phyloP scores from a whole-genome alignment of 1,284 basidiomycete species.

The Ganoderma multipileum region DNA sequence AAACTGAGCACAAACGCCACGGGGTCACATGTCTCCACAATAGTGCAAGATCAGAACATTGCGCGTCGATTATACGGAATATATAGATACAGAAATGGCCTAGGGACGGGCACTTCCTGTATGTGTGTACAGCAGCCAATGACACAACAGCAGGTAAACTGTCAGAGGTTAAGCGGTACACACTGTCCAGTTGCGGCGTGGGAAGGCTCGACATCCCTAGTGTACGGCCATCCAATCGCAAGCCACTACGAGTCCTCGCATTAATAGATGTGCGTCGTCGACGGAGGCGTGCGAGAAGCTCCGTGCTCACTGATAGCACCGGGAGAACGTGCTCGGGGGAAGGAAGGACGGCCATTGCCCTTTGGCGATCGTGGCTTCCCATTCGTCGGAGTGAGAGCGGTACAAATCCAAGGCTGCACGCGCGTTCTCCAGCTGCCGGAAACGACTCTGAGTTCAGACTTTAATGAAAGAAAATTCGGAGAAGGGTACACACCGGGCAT shows the following conservation, averaged over 20 bases:
- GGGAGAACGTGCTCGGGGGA: slow-evolving; percentile 79
- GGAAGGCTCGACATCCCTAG: slow-evolving; percentile 12
- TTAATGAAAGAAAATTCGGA: neutral
- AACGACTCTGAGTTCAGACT: slow-evolving; percentile 15
- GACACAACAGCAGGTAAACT: slow-evolving; percentile 3
- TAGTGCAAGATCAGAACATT: neutral
- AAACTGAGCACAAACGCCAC: slow-evolving; percentile 16
- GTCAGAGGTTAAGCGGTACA: neutral
- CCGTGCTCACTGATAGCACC: slow-evolving; percentile 66
- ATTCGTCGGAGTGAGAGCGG: slow-evolving; percentile 67
- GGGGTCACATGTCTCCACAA: slow-evolving; percentile 1
- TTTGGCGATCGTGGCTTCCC: slow-evolving; percentile 66
- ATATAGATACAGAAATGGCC: slow-evolving; percentile 25
- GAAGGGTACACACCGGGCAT: slow-evolving; percentile 62
- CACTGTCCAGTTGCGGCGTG: neutral
- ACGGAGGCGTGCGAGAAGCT: slow-evolving; percentile 14
- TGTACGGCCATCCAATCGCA: slow-evolving; percentile 12
- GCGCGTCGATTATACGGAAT: slow-evolving; percentile 13
- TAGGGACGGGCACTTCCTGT: slow-evolving; percentile 4
- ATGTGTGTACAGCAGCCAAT: slow-evolving; percentile 11
- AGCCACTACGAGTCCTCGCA: slow-evolving; percentile 2
- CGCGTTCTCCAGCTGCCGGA: slow-evolving; percentile 73
- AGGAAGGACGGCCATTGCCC: slow-evolving; percentile 78
- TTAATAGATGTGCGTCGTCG: slow-evolving; percentile 8
- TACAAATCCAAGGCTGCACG: slow-evolving; percentile 80